Conservation (phyloP, 2,329 filamentous ascomycete species). For the Fusarium virguliforme region DNA sequence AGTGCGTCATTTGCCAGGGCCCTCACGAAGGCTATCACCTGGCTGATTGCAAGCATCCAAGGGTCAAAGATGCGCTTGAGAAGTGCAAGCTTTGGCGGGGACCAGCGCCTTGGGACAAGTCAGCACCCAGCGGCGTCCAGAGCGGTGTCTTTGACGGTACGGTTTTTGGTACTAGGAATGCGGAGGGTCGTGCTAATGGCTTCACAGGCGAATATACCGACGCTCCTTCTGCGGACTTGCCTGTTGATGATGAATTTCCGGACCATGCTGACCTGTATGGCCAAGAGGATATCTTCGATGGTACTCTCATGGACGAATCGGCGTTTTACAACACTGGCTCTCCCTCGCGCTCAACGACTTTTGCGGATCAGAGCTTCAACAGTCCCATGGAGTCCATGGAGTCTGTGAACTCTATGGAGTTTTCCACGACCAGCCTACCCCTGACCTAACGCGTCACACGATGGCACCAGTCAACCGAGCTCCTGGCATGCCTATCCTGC, state of each 20-base stretch:
- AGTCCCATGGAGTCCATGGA: not conserved
- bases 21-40: not conserved
- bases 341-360: not conserved
- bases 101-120: not conserved
- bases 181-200: not conserved
- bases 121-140: not conserved
- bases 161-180: too few species aligned
- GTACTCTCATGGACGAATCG: not conserved
- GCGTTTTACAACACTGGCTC: not conserved
- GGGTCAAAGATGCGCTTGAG: not conserved
- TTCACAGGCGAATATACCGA: not conserved
- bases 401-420: not conserved
- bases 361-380: not conserved
- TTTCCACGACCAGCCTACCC: not conserved
- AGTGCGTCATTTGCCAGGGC: not conserved
- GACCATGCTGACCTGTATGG: not conserved
- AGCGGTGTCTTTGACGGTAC: not conserved
- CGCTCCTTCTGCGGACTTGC: not conserved
- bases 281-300: not conserved
- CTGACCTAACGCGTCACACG: too few species aligned
- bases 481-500: too few species aligned
- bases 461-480: too few species aligned
- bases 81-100: not conserved
- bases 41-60: not conserved
- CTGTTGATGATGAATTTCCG: not conserved